Base-by-base conservation (phyloP, 208 protist species). In the Spongospora subterranea region DNA sequence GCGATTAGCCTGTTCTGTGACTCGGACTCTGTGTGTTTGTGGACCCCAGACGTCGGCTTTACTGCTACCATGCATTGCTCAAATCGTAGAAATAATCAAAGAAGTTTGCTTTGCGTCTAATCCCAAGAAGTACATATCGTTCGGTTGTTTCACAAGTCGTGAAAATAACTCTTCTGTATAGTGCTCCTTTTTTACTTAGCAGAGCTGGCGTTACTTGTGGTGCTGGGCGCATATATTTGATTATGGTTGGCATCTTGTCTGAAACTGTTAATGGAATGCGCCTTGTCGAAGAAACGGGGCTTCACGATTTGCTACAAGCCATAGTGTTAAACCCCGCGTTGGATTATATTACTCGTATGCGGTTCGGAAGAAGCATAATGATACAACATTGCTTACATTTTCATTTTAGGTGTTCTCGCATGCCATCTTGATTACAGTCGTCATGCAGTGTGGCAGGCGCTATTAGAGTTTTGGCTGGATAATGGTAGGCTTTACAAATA, bases 201-300 rank as follows among this genome's bases (percentile, higher is more conserved):
- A 6, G 71, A 20, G 35, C 35, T 43, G 40, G 71, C 71, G 71
- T 82, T 6, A 6, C 6, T 20, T 82, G 35, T 43, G 71, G 71
- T 35, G 71, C 71, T n/a, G 71, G 71, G 6, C 71, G 71, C n/a
- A 17, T 35, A 6, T 82, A 82, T 43, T n/a, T 82, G 17, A 82
- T 82, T 20, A 82, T 82, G 71, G n/a, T 82, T n/a, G 71, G 71
- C 17, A 82, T 82, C 71, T 45, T 82, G 71, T 45, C 35, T 43
- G 71, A 82, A 43, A 40, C 71, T 20, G 71, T n/a, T 13, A 6
- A 82, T 20, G 71, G 71, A 35, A 82, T 82, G 35, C 71, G 71
- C 35, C 71, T 82, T 35, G 6, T 82, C 17, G 71, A 82, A 43
- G 13, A 43, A 43, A 45, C 35, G 6, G 71, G 71, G 13, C n/a